Evolutionary conservation across 345 rosid species (phyloP).

Genomic region (Eucalyptus rudis): DNA sequence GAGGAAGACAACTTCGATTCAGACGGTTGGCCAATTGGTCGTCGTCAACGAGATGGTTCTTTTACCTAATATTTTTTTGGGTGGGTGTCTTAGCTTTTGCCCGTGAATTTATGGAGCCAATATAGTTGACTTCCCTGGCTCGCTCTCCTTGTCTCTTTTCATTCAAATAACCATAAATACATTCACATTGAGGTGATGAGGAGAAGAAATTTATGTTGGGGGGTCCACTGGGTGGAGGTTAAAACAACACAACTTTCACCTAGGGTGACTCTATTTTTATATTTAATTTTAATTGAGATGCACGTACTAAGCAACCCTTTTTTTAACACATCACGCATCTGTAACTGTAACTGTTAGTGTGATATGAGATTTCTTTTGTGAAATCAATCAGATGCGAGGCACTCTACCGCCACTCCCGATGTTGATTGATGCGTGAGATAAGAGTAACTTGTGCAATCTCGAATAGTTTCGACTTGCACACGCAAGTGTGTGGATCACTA

Average conservation of each 20-base stretch:
- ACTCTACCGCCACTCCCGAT: accelerated
- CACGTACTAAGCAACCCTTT: not conserved
- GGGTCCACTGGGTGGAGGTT: not conserved
- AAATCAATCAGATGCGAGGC: not conserved
- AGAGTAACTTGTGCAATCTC: accelerated
- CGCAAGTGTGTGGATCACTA: accelerated
- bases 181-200: not conserved
- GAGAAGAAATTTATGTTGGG: not conserved
- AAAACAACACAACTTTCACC: not conserved
- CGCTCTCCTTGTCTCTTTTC: not conserved
- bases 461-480: not conserved
- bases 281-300: not conserved
- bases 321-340: not conserved
- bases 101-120: not conserved
- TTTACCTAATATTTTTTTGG: not conserved
- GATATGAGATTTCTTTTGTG: not conserved
- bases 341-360: too few species aligned
- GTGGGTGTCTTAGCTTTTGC: not conserved
- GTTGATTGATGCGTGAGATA: not conserved
- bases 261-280: not conserved
- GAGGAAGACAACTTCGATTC: not conserved
- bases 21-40: not conserved
- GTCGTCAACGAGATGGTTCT: not conserved
- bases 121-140: not conserved
- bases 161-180: not conserved